These are phyloP conservation scores for Podaxis sp. DNA, from an alignment of 768 basidiomycete species.

Conservation along the genomic window DNA sequence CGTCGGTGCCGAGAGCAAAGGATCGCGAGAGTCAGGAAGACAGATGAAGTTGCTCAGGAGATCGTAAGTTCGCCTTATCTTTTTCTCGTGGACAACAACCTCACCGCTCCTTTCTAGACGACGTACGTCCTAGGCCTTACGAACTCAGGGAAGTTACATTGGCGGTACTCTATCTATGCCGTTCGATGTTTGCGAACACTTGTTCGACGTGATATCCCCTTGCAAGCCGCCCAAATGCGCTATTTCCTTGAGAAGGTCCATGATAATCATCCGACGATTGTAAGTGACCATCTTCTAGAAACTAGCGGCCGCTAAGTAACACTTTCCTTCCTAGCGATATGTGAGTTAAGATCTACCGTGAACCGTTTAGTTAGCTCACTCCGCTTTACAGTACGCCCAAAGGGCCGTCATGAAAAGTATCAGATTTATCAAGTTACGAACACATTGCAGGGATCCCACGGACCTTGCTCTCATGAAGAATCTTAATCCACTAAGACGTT, in stretches of 20 bases:
- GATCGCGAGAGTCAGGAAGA: conserved; percentile 37
- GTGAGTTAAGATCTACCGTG: conserved; percentile 34
- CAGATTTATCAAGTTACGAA: conserved; percentile 80
- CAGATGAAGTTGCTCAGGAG: conserved; percentile 40
- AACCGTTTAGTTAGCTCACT: conserved; percentile 2
- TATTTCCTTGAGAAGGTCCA: conserved; percentile 61
- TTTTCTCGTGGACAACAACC: neutral
- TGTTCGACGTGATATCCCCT: conserved; percentile 61
- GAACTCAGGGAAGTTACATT: conserved; percentile 64
- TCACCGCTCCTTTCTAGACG: conserved; percentile 16
- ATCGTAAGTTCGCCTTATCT: conserved; percentile 38
- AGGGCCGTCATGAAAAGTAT: conserved; percentile 76
- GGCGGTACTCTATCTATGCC: conserved; percentile 77
- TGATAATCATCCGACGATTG: conserved; percentile 67
- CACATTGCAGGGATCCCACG: conserved; percentile 53
- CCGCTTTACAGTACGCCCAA: conserved; percentile 55
- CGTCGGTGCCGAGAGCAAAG: conserved; percentile 44
- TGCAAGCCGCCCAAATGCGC: conserved; percentile 45
- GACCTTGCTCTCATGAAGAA: conserved; percentile 63
- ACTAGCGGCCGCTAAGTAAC: neutral
- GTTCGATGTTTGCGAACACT: conserved; percentile 67
- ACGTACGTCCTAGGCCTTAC: conserved; percentile 54
- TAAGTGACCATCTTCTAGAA: conserved; percentile 32
- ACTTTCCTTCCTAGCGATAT: conserved; percentile 46
- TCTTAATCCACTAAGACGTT: conserved; percentile 65